phyloP scores from a whole-genome alignment of 1,139 yeast genomes.

The Yamadazyma conglobata region DNA sequence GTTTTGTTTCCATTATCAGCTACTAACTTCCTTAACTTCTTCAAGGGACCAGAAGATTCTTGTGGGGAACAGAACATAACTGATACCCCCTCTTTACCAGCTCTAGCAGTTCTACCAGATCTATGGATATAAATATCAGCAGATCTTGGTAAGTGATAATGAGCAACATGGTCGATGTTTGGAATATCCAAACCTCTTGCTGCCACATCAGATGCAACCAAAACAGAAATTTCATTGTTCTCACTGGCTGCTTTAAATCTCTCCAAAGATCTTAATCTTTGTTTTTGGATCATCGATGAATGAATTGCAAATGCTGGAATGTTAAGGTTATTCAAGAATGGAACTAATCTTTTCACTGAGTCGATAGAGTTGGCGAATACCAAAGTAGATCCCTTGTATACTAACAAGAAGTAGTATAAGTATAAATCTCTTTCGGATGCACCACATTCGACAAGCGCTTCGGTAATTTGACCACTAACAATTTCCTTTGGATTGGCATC shows the following conservation, averaged over 20 bases:
- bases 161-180: slow-evolving; percentile 88
- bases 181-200: slow-evolving; percentile 98
- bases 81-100: slow-evolving; percentile 90
- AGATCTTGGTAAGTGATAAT: slow-evolving; percentile 90
- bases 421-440: slow-evolving; percentile 87
- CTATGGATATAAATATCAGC: slow-evolving; percentile 95
- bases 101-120: slow-evolving; percentile 98
- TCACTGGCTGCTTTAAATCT: slow-evolving; percentile 56
- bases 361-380: slow-evolving; percentile 95
- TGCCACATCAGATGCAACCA: slow-evolving; percentile 96
- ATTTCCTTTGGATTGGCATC: slow-evolving; percentile 88
- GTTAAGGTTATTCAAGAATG: slow-evolving; percentile 65
- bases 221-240: slow-evolving; percentile 56
- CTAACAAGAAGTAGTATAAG: slow-evolving; percentile 78
- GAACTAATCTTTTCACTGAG: slow-evolving; percentile 81
- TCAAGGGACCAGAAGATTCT: slow-evolving; percentile 85
- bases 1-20: slow-evolving; percentile 31
- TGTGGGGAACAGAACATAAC: slow-evolving; percentile 90
- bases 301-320: slow-evolving; percentile 81
- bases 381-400: slow-evolving; percentile 86
- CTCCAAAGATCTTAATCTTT: slow-evolving; percentile 82
- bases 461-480: slow-evolving; percentile 73
- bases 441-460: slow-evolving; percentile 89
- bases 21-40: slow-evolving; percentile 66
- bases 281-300: slow-evolving; percentile 94